A percentile compares a stretch with the other conserved stretches of the same genome.
These are phyloP conservation scores for Phytophthora tentaculata DNA, from an alignment of 352 stramenopile species.

Conservation along the genomic window DNA sequence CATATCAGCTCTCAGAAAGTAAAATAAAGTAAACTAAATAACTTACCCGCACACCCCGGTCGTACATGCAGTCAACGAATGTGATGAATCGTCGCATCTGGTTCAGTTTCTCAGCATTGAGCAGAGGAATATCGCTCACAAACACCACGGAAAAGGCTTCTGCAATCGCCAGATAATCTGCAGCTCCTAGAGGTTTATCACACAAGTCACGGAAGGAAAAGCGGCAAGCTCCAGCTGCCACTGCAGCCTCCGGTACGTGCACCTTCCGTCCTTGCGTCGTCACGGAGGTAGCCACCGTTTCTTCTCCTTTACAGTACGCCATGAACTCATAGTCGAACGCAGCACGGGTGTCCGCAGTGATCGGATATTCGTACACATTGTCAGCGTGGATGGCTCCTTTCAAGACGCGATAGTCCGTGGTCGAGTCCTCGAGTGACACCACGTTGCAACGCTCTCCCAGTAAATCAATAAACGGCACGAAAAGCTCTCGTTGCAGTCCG, in stretches of 20 bases:
- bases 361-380: slow-evolving; percentile 76
- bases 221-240: slow-evolving; percentile 62
- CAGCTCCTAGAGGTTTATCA: slow-evolving; percentile 89
- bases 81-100: slow-evolving; percentile 97
- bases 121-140: slow-evolving; percentile 91
- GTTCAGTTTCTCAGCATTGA: slow-evolving; percentile 92
- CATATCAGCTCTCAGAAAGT: slow-evolving; percentile 9
- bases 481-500: slow-evolving; percentile 95
- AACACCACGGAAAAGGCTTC: slow-evolving; percentile 89
- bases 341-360: slow-evolving; percentile 52
- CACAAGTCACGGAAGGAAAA: slow-evolving; percentile 98
- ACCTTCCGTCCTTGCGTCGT: slow-evolving; percentile 77
- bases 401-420: slow-evolving; percentile 83
- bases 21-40: slow-evolving; percentile 1
- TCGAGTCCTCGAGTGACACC: slow-evolving; percentile 75
- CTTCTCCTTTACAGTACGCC: slow-evolving; percentile 55
- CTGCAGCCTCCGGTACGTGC: slow-evolving; percentile 61
- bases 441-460: slow-evolving; percentile 90
- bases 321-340: slow-evolving; percentile 79
- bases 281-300: slow-evolving; percentile 54
- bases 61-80: slow-evolving; percentile 98
- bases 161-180: slow-evolving; percentile 95
- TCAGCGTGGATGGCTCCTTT: slow-evolving; percentile 65
- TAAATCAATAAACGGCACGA: slow-evolving; percentile 96
- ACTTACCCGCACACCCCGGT: slow-evolving; percentile 81